phyloP scores from a whole-genome alignment of 2,329 filamentous ascomycete species.

The Claviceps africana region DNA sequence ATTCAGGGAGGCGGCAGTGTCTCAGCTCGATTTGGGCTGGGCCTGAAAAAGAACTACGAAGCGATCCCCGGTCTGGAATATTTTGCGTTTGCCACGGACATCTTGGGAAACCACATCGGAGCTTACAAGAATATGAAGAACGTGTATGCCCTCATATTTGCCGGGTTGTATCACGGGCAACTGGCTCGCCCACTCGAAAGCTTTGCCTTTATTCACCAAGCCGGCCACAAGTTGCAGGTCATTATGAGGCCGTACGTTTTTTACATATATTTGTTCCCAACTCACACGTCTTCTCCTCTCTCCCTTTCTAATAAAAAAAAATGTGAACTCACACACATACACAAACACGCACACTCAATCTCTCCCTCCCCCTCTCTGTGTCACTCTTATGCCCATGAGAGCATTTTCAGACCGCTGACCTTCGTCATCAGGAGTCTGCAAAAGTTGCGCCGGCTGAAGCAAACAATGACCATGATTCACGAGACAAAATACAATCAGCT shows the following conservation, averaged over 20 bases:
- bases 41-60: conserved; percentile 53
- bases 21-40: conserved; percentile 15
- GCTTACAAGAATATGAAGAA: conserved; percentile 69
- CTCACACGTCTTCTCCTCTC: neutral
- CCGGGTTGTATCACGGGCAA: conserved; percentile 80
- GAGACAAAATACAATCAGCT: conserved; percentile 44
- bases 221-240: conserved; percentile 47
- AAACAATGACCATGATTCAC: conserved; percentile 23
- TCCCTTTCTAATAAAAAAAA: too few relatives aligned
- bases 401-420: neutral
- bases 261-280: neutral
- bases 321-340: neutral
- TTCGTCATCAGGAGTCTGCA: conserved; percentile 29
- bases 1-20: conserved; percentile 25
- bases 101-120: conserved; percentile 67
- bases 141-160: conserved; percentile 73
- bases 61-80: conserved; percentile 81
- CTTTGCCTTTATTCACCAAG: conserved; percentile 46
- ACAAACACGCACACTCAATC: too few relatives aligned
- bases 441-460: conserved; percentile 30
- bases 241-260: conserved; percentile 57
- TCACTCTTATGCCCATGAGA: too few relatives aligned
- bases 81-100: conserved; percentile 74
- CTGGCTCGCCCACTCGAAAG: conserved; percentile 78
- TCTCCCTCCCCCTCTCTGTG: too few relatives aligned